A percentile compares a stretch with the other conserved stretches of the same genome.
Evolutionary conservation across 768 basidiomycete species (phyloP).

Genomic region (Dioszegia crocea): DNA sequence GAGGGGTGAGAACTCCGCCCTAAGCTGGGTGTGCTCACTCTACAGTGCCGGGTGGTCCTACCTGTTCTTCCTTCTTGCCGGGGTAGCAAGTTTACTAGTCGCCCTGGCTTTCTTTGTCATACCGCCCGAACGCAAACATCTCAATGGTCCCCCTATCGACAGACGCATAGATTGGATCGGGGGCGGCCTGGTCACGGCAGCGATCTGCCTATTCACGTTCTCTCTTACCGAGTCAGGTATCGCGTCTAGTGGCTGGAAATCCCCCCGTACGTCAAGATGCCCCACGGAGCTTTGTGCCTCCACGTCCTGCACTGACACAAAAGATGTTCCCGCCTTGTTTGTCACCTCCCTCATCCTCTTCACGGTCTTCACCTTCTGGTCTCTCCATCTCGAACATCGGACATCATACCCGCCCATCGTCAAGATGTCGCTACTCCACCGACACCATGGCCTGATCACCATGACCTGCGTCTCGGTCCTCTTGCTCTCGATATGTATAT

Average conservation of each 20-base stretch:
- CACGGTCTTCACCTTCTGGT: constrained; percentile 61
- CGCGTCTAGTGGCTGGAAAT: constrained; percentile 59
- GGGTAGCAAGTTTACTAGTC: constrained; percentile 55
- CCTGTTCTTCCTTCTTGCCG: constrained; percentile 60
- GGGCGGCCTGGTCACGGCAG: constrained; percentile 61
- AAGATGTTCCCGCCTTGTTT: constrained; percentile 60
- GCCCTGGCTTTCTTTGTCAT: constrained; percentile 47
- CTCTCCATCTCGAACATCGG: constrained; percentile 57
- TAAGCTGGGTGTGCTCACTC: no score
- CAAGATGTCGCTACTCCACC: constrained; percentile 24
- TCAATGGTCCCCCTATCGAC: constrained; percentile 18
- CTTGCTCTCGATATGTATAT: neutral
- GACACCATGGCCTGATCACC: constrained; percentile 14
- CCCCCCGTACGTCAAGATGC: constrained; percentile 57
- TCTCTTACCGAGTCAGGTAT: constrained; percentile 63
- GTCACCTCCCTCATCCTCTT: constrained; percentile 61
- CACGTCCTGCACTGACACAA: neutral
- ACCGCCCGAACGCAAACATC: constrained; percentile 19
- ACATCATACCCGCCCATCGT: constrained; percentile 20
- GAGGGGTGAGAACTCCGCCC: neutral
- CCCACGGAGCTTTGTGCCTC: no score
- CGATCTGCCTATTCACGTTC: constrained; percentile 65
- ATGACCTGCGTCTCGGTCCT: constrained; percentile 8
- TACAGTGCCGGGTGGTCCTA: constrained; percentile 61
- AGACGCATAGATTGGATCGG: constrained; percentile 68